A percentile compares a stretch with the other conserved stretches of the same genome.
phyloP scores from a whole-genome alignment of 75 land plant species.

The Selaginella tamariscina region DNA sequence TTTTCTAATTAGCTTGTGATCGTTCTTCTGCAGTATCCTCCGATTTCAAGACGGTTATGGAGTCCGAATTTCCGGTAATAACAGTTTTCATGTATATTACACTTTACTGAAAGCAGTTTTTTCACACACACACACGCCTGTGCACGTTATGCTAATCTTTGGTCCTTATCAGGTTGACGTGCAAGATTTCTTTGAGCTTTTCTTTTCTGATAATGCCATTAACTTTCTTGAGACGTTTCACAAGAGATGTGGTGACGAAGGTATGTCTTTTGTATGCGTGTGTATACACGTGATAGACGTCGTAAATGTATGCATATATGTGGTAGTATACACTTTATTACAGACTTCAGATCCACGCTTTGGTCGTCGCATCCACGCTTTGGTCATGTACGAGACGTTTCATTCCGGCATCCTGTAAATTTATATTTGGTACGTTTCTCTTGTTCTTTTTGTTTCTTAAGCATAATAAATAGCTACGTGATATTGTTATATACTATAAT shows the following conservation, averaged over 20 bases:
- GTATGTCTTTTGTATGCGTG: constrained; percentile 23
- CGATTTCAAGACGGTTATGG: constrained; percentile 48
- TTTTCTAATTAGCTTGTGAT: too few species aligned
- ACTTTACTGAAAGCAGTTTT: neutral
- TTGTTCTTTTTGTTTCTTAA: too few species aligned
- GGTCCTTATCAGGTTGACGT: constrained; percentile 59
- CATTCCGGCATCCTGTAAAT: constrained; percentile 90
- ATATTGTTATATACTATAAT: too few species aligned
- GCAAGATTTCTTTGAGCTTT: constrained; percentile 58
- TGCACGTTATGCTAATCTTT: too few species aligned
- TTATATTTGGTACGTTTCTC: constrained; percentile 59
- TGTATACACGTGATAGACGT: neutral
- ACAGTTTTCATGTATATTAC: too few species aligned
- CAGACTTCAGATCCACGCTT: constrained; percentile 60
- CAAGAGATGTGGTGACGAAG: constrained; percentile 79
- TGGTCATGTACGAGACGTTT: constrained; percentile 72
- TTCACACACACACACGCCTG: neutral
- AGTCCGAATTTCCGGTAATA: constrained; percentile 63
- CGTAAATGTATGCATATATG: constrained; percentile 2
- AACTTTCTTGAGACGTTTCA: constrained; percentile 55
- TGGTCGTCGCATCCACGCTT: constrained; percentile 55
- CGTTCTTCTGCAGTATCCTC: constrained; percentile 85
- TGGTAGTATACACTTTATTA: neutral
- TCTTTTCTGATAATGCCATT: constrained; percentile 55
- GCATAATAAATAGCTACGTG: too few species aligned